Evolutionary conservation across 2,329 filamentous ascomycete genomes (phyloP), one percentile per base, ranked within the genome.

Genomic region (Phialophora macrospora): DNA sequence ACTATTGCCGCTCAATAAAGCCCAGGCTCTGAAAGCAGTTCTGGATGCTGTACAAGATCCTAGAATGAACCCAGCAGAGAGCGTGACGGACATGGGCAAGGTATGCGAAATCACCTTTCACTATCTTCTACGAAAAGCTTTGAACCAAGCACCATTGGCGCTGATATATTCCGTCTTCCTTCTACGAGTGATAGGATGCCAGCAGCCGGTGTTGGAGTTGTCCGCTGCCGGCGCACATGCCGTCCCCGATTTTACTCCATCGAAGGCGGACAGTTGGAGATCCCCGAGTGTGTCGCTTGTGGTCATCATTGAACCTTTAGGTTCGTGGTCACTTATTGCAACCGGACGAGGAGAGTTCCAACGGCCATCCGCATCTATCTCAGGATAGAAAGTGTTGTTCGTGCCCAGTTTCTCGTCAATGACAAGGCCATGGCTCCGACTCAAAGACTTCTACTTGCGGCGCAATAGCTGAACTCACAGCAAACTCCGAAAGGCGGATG

Each of bases 21-120:
- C 48, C 14, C 34, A 55, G 34, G 51, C 49, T 48, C 38, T 55
- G 9, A 24, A 26, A 49, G 28, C 38, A 46, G 55, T 20, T 20
- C 24, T 26, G 5, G 34, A 30, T 7, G 46, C 30, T 22, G 9
- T n/a, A 24, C 26, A 26, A n/a, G 14, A 44, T 61, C 20, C 41
- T 11, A 44, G 12, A 41, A 24, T 26, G 4, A 32, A 17, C 24
- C 52, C 28, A 55, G 28, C 22, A 20, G 20, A 24, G 20, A 51
- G 12, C 48, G 8, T 17, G 24, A 22, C 48, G 22, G 48, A 51
- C 48, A 51, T 51, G 48, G 48, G 24, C 48, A 4, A 51, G 48
- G 20, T n/a, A 24, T 51, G 8, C 7, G 20, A 28, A 22, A 9
- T 0, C 14, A 28, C 24, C 3, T 3, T 12, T 34, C 32, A 26